Percentiles rank a stretch among this genome's conserved stretches.
These are phyloP conservation scores for Calonectria leucothoes DNA, from an alignment of 2,329 filamentous ascomycete species.

Conservation along the genomic window DNA sequence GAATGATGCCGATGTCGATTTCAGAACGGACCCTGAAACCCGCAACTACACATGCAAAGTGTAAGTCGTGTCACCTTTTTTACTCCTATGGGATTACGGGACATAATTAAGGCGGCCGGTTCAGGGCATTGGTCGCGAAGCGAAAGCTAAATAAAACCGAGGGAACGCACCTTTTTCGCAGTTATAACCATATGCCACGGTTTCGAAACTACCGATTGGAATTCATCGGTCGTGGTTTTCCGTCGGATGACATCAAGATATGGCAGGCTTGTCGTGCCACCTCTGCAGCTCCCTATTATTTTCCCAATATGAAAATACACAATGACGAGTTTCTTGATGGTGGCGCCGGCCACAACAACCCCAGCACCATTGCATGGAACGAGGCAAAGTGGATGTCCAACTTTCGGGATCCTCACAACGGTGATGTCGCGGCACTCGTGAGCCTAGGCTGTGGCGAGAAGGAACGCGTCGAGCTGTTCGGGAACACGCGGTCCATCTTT, in stretches of 20 bases:
- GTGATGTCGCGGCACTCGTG: not conserved
- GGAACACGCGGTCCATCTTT: not conserved
- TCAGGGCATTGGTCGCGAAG: not conserved
- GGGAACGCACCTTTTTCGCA: not conserved
- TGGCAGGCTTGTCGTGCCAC: not conserved
- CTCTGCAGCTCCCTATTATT: not conserved
- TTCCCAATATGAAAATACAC: not conserved
- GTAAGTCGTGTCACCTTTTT: not conserved
- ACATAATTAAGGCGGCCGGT: not conserved
- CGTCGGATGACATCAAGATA: not conserved
- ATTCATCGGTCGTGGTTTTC: not conserved
- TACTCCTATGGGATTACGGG: not conserved
- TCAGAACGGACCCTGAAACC: not conserved
- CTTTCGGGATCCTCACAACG: not conserved
- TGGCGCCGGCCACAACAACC: not conserved
- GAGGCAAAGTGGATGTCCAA: conserved; percentile 3
- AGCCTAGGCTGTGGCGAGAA: not conserved
- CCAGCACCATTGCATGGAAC: not conserved
- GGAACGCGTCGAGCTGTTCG: not conserved
- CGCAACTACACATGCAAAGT: not conserved
- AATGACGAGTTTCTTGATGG: not conserved
- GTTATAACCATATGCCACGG: not conserved
- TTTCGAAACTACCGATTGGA: not conserved
- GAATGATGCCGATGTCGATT: not conserved
- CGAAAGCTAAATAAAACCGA: not conserved